A percentile compares a stretch with the other conserved stretches of the same genome.
These are phyloP conservation scores for Triticum urartu DNA, from an alignment of 176 grass and related monocot species.

Conservation along the genomic window DNA sequence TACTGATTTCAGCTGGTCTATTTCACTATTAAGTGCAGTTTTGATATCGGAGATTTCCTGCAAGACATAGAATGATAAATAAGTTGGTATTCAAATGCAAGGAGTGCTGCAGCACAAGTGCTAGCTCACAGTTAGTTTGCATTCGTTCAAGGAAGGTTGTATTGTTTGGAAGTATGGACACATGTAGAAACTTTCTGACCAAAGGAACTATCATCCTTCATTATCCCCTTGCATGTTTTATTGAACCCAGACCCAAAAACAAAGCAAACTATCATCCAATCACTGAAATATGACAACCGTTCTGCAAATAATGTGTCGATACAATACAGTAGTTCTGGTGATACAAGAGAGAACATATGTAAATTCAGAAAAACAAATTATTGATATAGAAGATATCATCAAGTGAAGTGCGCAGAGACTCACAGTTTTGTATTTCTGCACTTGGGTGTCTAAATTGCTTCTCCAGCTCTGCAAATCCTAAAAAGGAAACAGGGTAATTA, in stretches of 20 bases:
- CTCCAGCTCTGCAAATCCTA: slow-evolving; percentile 97
- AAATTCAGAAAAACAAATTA: not conserved
- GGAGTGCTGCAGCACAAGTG: not conserved
- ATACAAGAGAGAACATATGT: not conserved
- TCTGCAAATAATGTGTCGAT: not conserved
- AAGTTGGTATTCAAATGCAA: not conserved
- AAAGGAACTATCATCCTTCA: not conserved
- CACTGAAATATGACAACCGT: not conserved
- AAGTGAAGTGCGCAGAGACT: slow-evolving; percentile 29
- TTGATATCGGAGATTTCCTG: slow-evolving; percentile 95
- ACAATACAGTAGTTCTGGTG: not conserved
- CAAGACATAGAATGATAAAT: slow-evolving; percentile 35
- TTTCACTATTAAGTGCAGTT: slow-evolving; percentile 63
- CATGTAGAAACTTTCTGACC: not conserved
- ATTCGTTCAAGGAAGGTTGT: not conserved
- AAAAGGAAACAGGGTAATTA: not conserved
- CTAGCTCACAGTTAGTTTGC: not conserved
- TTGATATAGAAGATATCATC: not conserved
- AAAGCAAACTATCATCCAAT: not conserved
- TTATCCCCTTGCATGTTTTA: not conserved
- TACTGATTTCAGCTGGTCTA: slow-evolving; percentile 82
- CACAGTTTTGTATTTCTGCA: slow-evolving; percentile 90
- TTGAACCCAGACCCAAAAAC: not conserved
- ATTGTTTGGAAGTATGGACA: not conserved
- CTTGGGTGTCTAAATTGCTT: slow-evolving; percentile 80